Percentiles rank a stretch among this genome's conserved stretches.
These are phyloP conservation scores for Aspergillus luchuensis DNA, from an alignment of 2,329 filamentous ascomycete genomes.

Conservation along the genomic window DNA sequence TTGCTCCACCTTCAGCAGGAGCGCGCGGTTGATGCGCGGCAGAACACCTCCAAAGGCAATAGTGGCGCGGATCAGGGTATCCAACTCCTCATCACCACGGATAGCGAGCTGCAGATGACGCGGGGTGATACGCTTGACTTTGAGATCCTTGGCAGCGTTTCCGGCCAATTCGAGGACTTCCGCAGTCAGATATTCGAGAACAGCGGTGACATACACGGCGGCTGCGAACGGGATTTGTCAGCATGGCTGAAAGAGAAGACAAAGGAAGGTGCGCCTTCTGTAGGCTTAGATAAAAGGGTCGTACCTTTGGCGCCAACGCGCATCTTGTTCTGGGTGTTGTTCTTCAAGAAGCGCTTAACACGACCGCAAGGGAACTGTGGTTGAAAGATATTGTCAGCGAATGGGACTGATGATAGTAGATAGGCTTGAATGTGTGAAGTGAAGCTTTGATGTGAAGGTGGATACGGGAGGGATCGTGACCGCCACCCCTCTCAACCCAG, in stretches of 20 bases:
- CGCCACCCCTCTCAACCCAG: too few species aligned
- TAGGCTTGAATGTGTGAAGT: neutral
- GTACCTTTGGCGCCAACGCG: slow-evolving; percentile 89
- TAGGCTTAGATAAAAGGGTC: slow-evolving; percentile 4
- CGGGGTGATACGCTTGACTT: slow-evolving; percentile 99
- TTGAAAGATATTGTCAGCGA: slow-evolving; percentile 1
- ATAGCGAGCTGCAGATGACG: slow-evolving; percentile 97
- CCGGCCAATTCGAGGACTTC: slow-evolving; percentile 97
- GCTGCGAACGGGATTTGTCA: slow-evolving; percentile 51
- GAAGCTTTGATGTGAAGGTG: neutral
- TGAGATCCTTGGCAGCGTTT: slow-evolving; percentile 98
- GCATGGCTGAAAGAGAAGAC: slow-evolving; percentile 2
- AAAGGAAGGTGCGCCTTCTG: neutral
- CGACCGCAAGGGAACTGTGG: slow-evolving; percentile 94
- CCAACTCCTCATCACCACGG: slow-evolving; percentile 95
- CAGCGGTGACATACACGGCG: slow-evolving; percentile 95
- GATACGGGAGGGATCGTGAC: neutral
- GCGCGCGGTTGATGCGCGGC: slow-evolving; percentile 96
- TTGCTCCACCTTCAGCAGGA: slow-evolving; percentile 93
- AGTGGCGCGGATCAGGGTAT: slow-evolving; percentile 94
- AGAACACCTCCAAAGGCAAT: slow-evolving; percentile 98
- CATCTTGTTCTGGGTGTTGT: slow-evolving; percentile 99
- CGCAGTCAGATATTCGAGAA: slow-evolving; percentile 95
- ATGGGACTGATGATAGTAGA: neutral
- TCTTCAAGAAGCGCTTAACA: slow-evolving; percentile 99